Evolutionary conservation across 306 rosid species (phyloP).

Genomic region (Inga oerstediana): DNA sequence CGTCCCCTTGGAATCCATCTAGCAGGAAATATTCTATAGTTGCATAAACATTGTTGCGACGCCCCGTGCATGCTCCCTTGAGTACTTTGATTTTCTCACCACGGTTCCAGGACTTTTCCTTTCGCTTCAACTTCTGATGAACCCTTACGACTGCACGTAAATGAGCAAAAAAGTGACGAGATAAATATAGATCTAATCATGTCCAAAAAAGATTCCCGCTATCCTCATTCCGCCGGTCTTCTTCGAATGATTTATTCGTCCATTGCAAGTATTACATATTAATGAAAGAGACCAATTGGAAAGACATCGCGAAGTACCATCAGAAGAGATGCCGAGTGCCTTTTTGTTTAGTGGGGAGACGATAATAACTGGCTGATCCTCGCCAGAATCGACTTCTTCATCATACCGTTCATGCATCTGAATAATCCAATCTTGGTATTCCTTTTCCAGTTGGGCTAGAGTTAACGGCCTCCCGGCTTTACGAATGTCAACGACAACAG

Average conservation of each 20-base stretch:
- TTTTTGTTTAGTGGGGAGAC: conserved; percentile 50
- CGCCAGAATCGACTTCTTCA: conserved; percentile 57
- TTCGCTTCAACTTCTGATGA: conserved; percentile 50
- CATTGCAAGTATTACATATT: not conserved
- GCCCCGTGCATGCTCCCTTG: conserved; percentile 63
- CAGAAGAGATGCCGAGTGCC: conserved; percentile 49
- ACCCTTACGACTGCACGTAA: conserved; percentile 51
- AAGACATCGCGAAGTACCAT: conserved; percentile 42
- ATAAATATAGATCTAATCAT: not conserved
- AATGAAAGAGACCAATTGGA: not conserved
- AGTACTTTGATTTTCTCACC: conserved; percentile 57
- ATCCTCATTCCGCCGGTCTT: not conserved
- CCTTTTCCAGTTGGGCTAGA: conserved; percentile 47
- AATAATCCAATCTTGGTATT: conserved; percentile 62
- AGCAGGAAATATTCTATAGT: conserved; percentile 65
- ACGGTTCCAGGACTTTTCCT: conserved; percentile 45
- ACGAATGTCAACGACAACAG: conserved; percentile 33
- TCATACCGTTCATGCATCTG: conserved; percentile 60
- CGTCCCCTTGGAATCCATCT: conserved; percentile 61
- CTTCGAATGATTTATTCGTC: not conserved
- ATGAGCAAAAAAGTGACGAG: not conserved
- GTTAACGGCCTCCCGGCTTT: conserved; percentile 38
- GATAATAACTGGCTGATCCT: conserved; percentile 52
- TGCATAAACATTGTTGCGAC: conserved; percentile 52
- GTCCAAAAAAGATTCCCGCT: not conserved